Percentiles rank a stretch among this genome's conserved stretches.
Conservation (phyloP, 768 basidiomycete genomes). For the Amanita molliuscula region DNA sequence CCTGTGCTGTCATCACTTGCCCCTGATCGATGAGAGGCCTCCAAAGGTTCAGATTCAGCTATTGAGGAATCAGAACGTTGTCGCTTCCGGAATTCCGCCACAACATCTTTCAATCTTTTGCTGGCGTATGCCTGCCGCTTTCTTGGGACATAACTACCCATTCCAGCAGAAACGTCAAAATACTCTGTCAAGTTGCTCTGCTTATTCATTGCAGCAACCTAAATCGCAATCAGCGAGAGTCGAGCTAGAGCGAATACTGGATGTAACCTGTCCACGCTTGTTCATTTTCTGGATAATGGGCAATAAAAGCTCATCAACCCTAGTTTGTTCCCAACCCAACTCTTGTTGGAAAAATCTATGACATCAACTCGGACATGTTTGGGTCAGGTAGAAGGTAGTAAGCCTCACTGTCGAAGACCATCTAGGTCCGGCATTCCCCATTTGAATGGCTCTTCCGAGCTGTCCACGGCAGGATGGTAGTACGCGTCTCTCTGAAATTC, state of each 20-base stretch:
- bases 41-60: slow-evolving; percentile 10
- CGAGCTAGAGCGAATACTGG: neutral
- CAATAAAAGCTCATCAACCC: slow-evolving; percentile 84
- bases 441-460: slow-evolving; percentile 88
- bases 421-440: slow-evolving; percentile 98
- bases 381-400: neutral
- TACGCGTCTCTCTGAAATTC: slow-evolving; percentile 75
- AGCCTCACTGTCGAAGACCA: slow-evolving; percentile 67
- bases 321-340: slow-evolving; percentile 69
- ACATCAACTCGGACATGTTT: neutral
- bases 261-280: slow-evolving; percentile 59
- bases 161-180: slow-evolving; percentile 60
- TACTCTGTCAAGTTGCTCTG: slow-evolving; percentile 72
- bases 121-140: slow-evolving; percentile 76
- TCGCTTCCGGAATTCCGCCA: slow-evolving; percentile 70
- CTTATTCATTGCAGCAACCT: slow-evolving; percentile 58
- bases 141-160: slow-evolving; percentile 64
- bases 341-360: slow-evolving; percentile 65
- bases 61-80: slow-evolving; percentile 20
- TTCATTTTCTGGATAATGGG: slow-evolving; percentile 89
- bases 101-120: slow-evolving; percentile 80
- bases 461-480: slow-evolving; percentile 83
- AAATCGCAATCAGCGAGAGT: slow-evolving; percentile 3
- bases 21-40: slow-evolving; percentile 14
- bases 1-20: slow-evolving; percentile 11